phyloP scores from a whole-genome alignment of 306 rosid species.

The Glycine latifolia region DNA sequence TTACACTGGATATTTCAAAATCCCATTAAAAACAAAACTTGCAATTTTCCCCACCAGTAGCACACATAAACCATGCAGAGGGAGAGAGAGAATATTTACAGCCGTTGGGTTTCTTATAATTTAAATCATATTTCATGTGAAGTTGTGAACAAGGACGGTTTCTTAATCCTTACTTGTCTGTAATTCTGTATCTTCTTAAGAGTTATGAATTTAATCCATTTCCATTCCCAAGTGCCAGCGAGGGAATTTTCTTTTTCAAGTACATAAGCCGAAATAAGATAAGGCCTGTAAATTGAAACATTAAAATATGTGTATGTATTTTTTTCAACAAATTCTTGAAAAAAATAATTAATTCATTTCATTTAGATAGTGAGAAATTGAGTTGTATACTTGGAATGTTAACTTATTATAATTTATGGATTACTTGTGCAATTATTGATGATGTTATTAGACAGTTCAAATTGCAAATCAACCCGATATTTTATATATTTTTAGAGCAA shows the following conservation, averaged over 20 bases:
- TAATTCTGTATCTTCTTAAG: background rate
- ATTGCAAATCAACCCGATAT: too few species aligned
- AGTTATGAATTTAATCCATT: background rate
- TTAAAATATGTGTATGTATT: too few species aligned
- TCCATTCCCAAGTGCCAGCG: background rate
- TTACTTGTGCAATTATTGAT: too few species aligned
- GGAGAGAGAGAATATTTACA: background rate
- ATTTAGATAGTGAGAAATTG: too few species aligned
- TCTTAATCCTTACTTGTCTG: background rate
- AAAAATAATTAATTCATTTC: too few species aligned
- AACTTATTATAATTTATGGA: too few species aligned
- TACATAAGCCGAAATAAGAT: background rate
- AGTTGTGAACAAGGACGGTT: background rate
- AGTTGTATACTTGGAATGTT: too few species aligned
- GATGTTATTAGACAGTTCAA: too few species aligned
- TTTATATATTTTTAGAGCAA: too few species aligned
- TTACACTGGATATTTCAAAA: background rate
- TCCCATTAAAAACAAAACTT: slow-evolving; percentile 2
- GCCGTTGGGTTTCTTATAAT: background rate
- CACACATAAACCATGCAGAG: background rate
- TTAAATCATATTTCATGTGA: background rate
- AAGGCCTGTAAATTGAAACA: too few species aligned
- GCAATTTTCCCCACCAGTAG: background rate
- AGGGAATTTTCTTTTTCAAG: background rate
- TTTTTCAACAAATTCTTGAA: too few species aligned